Conservation (phyloP, 2,329 filamentous ascomycete genomes). For the Alternaria viburni region DNA sequence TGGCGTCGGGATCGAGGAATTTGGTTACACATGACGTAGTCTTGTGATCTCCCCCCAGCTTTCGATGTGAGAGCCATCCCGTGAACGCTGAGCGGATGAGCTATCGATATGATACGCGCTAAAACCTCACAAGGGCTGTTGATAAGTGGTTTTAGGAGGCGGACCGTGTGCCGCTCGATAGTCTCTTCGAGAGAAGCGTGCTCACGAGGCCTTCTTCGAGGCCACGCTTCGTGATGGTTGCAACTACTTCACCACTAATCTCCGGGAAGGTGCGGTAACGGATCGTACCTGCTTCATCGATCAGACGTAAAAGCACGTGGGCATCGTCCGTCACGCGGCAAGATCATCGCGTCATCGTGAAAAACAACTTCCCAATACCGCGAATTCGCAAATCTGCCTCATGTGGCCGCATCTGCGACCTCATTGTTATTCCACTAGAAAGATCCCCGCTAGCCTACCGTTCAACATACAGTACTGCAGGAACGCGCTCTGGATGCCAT, state of each 20-base stretch:
- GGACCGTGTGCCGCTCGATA: conserved; percentile 3
- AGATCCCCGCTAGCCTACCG: not conserved
- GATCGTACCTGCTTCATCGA: not conserved
- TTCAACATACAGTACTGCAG: conserved; percentile 6
- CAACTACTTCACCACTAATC: not conserved
- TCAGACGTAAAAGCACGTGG: not conserved
- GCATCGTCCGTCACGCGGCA: not conserved
- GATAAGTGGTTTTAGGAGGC: not conserved
- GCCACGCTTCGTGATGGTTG: not conserved
- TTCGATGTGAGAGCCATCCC: not conserved
- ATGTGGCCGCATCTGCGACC: conserved; percentile 10
- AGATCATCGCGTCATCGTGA: not conserved
- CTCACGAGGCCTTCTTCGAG: not conserved
- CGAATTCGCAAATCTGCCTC: not conserved
- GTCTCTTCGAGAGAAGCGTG: not conserved
- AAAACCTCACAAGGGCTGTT: not conserved
- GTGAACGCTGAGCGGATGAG: not conserved
- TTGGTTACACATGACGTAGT: conserved; percentile 5
- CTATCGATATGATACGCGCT: conserved; percentile 3
- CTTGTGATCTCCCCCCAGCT: not conserved
- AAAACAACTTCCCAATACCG: not conserved
- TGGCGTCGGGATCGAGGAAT: not conserved
- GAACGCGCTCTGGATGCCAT: conserved; percentile 5
- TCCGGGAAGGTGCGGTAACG: not conserved
- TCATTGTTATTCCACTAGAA: not conserved